phyloP scores from a whole-genome alignment of 2,329 filamentous ascomycete genomes.

The Trichoderma sp. region DNA sequence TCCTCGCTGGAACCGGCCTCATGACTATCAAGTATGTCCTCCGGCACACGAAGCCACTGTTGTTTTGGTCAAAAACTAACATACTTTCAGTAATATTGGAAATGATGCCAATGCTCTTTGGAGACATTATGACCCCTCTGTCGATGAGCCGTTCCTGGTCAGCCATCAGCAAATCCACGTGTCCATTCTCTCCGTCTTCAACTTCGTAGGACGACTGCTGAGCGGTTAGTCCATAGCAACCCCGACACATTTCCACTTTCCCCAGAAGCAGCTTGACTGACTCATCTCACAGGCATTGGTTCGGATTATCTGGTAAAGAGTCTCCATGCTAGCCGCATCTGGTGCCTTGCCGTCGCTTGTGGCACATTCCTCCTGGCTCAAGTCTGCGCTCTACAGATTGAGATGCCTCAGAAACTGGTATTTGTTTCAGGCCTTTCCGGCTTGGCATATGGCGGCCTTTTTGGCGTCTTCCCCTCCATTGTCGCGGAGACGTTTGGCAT shows the following conservation, averaged over 20 bases:
- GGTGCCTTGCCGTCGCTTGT: slow-evolving; percentile 83
- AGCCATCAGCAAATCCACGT: slow-evolving; percentile 88
- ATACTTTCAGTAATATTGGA: slow-evolving; percentile 72
- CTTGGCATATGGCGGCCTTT: slow-evolving; percentile 88
- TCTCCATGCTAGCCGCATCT: slow-evolving; percentile 78
- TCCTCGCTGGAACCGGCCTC: slow-evolving; percentile 89
- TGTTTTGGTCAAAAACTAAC: slow-evolving; percentile 14
- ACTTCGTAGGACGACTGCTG: slow-evolving; percentile 77
- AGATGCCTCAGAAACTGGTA: slow-evolving; percentile 75
- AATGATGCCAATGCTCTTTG: slow-evolving; percentile 87
- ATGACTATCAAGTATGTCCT: slow-evolving; percentile 95
- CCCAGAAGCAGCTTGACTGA: slow-evolving; percentile 1
- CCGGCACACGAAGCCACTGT: not conserved
- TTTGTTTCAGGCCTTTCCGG: slow-evolving; percentile 83
- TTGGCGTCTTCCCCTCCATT: slow-evolving; percentile 90
- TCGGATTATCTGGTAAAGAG: slow-evolving; percentile 87
- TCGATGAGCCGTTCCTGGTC: slow-evolving; percentile 73
- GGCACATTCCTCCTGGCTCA: slow-evolving; percentile 79
- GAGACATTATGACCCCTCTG: slow-evolving; percentile 77
- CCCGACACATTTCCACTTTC: too few relatives aligned
- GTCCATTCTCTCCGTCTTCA: slow-evolving; percentile 86
- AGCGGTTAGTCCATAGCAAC: slow-evolving; percentile 59
- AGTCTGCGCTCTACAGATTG: slow-evolving; percentile 71
- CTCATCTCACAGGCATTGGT: slow-evolving; percentile 65
- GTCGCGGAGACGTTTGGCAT: slow-evolving; percentile 90